Percentiles rank a stretch among this genome's conserved stretches.
Evolutionary conservation across 2,329 filamentous ascomycete species (phyloP).

Genomic region (Fusarium sp.): DNA sequence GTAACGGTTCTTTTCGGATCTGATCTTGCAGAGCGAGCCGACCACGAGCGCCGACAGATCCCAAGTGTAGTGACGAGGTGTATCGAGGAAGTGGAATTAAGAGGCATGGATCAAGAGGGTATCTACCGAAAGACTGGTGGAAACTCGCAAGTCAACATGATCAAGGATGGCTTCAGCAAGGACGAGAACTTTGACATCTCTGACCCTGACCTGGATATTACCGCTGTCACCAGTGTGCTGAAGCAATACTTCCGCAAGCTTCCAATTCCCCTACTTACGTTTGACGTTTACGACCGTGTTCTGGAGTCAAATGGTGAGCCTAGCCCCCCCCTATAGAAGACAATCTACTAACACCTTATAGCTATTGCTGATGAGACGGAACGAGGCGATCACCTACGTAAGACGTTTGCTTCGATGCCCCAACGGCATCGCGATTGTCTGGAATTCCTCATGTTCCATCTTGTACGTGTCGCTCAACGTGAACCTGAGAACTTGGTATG

Average conservation of each 20-base stretch:
- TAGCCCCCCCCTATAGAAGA: not conserved
- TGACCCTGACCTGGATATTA: slow-evolving; percentile 93
- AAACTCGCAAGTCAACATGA: slow-evolving; percentile 88
- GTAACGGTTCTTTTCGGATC: slow-evolving; percentile 84
- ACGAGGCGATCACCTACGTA: slow-evolving; percentile 79
- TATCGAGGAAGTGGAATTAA: slow-evolving; percentile 95
- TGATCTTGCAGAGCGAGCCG: slow-evolving; percentile 86
- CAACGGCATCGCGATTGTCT: slow-evolving; percentile 89
- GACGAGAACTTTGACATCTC: slow-evolving; percentile 91
- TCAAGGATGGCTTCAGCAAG: slow-evolving; percentile 93
- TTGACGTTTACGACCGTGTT: slow-evolving; percentile 90
- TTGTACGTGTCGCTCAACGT: slow-evolving; percentile 86
- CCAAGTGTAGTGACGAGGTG: slow-evolving; percentile 92
- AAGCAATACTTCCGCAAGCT: slow-evolving; percentile 99
- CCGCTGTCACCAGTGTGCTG: slow-evolving; percentile 92
- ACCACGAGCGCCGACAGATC: slow-evolving; percentile 90
- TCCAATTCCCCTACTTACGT: slow-evolving; percentile 90
- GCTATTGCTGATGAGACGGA: slow-evolving; percentile 76
- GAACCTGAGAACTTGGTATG: slow-evolving; percentile 87
- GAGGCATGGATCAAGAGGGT: slow-evolving; percentile 97
- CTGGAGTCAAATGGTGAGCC: slow-evolving; percentile 83
- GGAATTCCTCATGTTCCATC: slow-evolving; percentile 94
- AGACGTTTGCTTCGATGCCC: slow-evolving; percentile 84
- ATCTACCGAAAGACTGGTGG: slow-evolving; percentile 98
- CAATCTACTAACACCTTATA: slow-evolving; percentile 54